Evolutionary conservation across 2,329 filamentous ascomycete species (phyloP), one percentile per base, ranked within the genome.

Genomic region (Aureobasidium sp.): DNA sequence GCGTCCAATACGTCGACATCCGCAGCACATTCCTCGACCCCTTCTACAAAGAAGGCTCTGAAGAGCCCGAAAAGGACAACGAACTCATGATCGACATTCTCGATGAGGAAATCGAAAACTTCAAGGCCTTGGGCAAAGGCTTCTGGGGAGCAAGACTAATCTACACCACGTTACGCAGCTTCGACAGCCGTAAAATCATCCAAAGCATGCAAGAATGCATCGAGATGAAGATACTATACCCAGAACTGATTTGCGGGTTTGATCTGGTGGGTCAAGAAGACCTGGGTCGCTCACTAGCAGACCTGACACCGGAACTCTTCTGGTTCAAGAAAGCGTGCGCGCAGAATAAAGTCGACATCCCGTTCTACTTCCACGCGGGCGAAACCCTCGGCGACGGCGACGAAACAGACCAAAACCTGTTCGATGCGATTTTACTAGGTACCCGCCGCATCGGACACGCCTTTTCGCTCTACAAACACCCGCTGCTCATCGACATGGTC

Each of bases 331-430:
- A 91, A 68, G 81, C 85, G 61, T 96, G 90, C 66, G 79, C 81
- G 0, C 78, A 87, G 64, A 84, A 89, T 63, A 81, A 79, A 2
- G 79, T 96, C 32, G 81, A 89, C 45, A 83, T 98, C 8, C 91
- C 91, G 1, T 95, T 96, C 74, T 95, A 95, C 74, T 94, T 97
- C 73, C 90, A 96, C 67, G 90, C 91, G 0, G 91, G 90, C 59
- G 90, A 96, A 70, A 88, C 83, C 29, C 80, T 95, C 0, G 89
- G 88, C 14, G 83, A 87, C 56, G 90, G 89, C 24, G 84, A 83
- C 60, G 77, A 75, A 17, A 85, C 86, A 0, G 90, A 96, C 63
- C 74, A 81, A 58, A 96, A 96, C 68, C 78, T 97, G 3, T 95
- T 90, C 66, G 90, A 96, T 66, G 90, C 90, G 0, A 78, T 97